Base-by-base conservation (phyloP, 371 early-diverging fungal species). In the Parasitella parasitica region DNA sequence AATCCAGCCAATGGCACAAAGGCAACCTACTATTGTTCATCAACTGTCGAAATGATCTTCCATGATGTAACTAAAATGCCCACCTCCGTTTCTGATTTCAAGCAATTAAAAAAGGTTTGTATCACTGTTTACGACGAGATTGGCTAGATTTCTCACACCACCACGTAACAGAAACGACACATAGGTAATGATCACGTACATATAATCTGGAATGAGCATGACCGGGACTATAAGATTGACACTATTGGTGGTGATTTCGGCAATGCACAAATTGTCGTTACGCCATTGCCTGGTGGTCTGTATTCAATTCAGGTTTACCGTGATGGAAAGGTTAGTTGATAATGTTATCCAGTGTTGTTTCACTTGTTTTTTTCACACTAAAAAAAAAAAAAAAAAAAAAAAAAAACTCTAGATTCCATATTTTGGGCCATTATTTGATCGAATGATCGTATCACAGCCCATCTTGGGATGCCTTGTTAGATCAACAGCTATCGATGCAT, bases 211-310 rank as follows among this genome's bases (percentile, higher is more conserved):
- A 96, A 96, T 67, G 98, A 96, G 69, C 91, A 93, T 64, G 79
- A 78, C 35, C 78, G 92, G 32, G 89, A 92, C 32, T 98, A 97
- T 70, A 78, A 87, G 20, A 84, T 87, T 18, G 85, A 84, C 34
- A 97, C 97, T 0, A 96, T 98, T 59, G 93, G 93, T 16, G 98
- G 98, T 39, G 98, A 97, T 69, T 98, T 97, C 81, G 98, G 97
- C 28, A 97, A 97, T 61, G 97, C 91, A 0, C 90, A 93, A 61
- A 95, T 98, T 41, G 85, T 94, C 22, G 86, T 98, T 9, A 91
- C 89, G 1, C 98, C 98, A 0, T 68, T 93, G 9, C 61, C 69
- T 38, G 81, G 86, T 22, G 87, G 81, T 6, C 68, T 94, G 56
- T 96, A 85, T 48, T 81, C 87, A 2, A 78, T 97, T 7, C 85